A percentile compares a stretch with the other conserved stretches of the same genome.
These are phyloP conservation scores for Macrolepiota dolichaula DNA, from an alignment of 768 basidiomycete genomes.

Conservation along the genomic window DNA sequence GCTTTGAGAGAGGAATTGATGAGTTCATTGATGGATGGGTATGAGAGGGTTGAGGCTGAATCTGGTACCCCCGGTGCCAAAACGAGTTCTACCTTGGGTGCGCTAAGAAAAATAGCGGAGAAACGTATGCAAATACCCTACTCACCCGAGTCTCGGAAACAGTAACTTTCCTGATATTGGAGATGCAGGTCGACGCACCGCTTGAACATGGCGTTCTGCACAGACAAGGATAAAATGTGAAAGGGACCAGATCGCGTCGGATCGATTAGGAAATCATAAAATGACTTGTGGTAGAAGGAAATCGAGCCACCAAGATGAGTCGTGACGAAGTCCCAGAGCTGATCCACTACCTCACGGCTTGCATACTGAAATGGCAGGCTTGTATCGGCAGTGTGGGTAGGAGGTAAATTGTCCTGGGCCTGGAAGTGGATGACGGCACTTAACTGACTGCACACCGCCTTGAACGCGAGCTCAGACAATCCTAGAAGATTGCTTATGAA, in stretches of 20 bases:
- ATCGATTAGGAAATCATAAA: background rate
- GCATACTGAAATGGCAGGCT: background rate
- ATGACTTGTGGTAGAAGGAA: background rate
- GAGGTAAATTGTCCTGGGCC: background rate
- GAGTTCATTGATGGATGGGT: background rate
- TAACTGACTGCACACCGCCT: background rate
- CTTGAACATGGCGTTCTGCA: background rate
- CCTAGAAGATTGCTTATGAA: background rate
- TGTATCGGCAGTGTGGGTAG: background rate
- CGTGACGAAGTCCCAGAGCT: background rate
- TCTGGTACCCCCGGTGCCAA: background rate
- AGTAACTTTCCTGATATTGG: background rate
- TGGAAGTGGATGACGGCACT: background rate
- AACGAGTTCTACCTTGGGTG: background rate
- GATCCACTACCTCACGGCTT: background rate
- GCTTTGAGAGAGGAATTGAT: background rate
- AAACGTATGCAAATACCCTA: no score
- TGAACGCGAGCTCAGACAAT: background rate
- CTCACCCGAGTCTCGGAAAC: background rate
- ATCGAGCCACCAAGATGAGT: background rate
- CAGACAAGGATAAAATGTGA: background rate
- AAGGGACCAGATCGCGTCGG: background rate
- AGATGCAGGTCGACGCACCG: background rate
- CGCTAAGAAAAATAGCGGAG: background rate
- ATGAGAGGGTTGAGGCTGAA: background rate